Conservation (phyloP, 2,329 filamentous ascomycete genomes). For the Curvularia lunata region DNA sequence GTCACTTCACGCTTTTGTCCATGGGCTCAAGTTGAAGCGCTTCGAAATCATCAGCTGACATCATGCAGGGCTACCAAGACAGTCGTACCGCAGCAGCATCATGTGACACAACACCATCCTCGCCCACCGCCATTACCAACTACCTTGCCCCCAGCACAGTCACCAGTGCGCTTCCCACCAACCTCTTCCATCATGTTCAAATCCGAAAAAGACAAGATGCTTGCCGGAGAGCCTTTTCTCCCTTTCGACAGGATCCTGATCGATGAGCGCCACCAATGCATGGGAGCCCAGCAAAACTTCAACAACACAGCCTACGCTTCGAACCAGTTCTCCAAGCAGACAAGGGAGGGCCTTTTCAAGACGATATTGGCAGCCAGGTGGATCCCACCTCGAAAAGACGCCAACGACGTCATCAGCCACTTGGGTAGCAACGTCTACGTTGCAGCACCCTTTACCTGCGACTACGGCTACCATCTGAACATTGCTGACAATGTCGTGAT, state of each 20-base stretch:
- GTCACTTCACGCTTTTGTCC: not conserved
- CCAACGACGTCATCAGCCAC: conserved; percentile 53
- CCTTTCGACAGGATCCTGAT: conserved; percentile 79
- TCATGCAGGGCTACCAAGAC: conserved; percentile 49
- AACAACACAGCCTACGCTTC: conserved; percentile 82
- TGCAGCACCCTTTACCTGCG: conserved; percentile 87
- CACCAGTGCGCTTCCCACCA: conserved; percentile 32
- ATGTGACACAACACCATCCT: conserved; percentile 32
- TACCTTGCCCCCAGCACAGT: conserved; percentile 30
- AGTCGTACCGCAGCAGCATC: conserved; percentile 34
- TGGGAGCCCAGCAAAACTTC: conserved; percentile 80
- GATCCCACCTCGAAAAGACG: conserved; percentile 26
- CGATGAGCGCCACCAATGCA: conserved; percentile 84
- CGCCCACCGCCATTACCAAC: conserved; percentile 29
- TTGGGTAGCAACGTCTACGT: conserved; percentile 80
- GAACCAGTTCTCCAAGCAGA: conserved; percentile 66
- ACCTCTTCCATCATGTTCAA: conserved; percentile 48
- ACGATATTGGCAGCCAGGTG: conserved; percentile 72
- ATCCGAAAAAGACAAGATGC: conserved; percentile 90
- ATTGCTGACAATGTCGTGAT: conserved; percentile 87
- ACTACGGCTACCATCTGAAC: conserved; percentile 93
- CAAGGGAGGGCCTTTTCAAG: conserved; percentile 72
- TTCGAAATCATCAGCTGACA: conserved; percentile 3
- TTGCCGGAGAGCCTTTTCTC: conserved; percentile 77
- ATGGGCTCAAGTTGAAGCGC: not conserved